Evolutionary conservation across 2,329 filamentous ascomycete species (phyloP), one percentile per base, ranked within the genome.

Genomic region (Plectosphaerella cucumerina): DNA sequence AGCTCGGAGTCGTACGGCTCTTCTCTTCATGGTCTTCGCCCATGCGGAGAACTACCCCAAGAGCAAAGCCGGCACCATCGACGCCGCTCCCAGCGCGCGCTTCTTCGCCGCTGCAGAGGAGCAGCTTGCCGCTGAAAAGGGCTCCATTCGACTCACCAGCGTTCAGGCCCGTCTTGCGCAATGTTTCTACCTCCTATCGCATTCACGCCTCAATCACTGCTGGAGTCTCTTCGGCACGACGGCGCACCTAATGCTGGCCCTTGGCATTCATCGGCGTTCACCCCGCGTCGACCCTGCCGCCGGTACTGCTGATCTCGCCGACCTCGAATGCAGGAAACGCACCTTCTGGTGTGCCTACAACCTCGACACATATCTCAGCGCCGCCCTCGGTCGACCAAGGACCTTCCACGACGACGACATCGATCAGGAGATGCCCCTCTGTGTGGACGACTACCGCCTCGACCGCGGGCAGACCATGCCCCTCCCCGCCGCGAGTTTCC

Each of bases 341-440:
- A 71, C 81, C 0, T 86, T 87, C 47, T 87, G 84, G 84, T 80
- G 78, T 33, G 78, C 80, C 0, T 87, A 86, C 58, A 80, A 75
- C 15, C 65, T 87, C 3, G 82, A 86, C 59, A 82, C 79, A 39
- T 86, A 87, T 53, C 70, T 87, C 4, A 82, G 82, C 48, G 77
- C 80, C 18, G 78, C 81, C 48, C 72, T 86, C 9, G 84, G 84
- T 2, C 70, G 83, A 17, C 84, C 84, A 1, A 68, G 77, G 15
- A 73, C 81, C 3, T 80, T 86, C 44, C 83, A 83, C 53, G 80
- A 86, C 45, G 81, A 85, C 44, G 82, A 85, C 48, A 83, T 85
- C 48, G 82, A 86, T 52, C 80, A 85, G 54, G 76, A 81, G 20
- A 64, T 83, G 17, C 83, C 82, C 0, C 66, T 70, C 10, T 65